Evolutionary conservation across 2,329 filamentous ascomycete species (phyloP).

Genomic region (Exophiala xenobiotica): DNA sequence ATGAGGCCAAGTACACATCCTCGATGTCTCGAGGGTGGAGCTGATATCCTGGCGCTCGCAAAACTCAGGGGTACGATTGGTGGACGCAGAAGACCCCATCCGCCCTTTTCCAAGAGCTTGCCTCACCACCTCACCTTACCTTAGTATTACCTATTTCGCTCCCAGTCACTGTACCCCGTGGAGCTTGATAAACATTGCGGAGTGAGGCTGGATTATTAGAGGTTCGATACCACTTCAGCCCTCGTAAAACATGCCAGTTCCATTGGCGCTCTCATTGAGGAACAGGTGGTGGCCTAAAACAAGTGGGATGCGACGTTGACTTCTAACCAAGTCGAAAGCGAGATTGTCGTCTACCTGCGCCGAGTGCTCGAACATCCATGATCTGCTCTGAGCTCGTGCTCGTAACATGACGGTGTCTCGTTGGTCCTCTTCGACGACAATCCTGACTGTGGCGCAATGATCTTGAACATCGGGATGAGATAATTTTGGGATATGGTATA

Average conservation of each 20-base stretch:
- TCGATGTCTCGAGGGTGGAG: no score
- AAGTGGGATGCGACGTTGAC: background rate
- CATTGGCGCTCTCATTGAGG: background rate
- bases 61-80: constrained; percentile 9
- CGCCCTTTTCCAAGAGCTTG: background rate
- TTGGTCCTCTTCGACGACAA: no score
- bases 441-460: no score
- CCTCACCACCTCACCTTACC: background rate
- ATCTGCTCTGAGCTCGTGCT: background rate
- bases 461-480: background rate
- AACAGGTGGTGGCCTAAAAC: background rate
- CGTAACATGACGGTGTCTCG: background rate
- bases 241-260: background rate
- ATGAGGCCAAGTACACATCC: no score
- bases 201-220: no score
- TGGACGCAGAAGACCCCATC: background rate
- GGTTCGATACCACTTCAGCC: background rate
- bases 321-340: background rate
- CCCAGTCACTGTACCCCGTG: background rate
- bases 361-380: background rate
- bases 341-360: background rate
- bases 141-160: background rate
- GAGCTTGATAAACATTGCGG: no score
- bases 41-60: constrained; percentile 11
- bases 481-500: background rate